Evolutionary conservation across 78 protist species (phyloP), one percentile per base, ranked within the genome.

Genomic region (Planoprotostelium fungivorum): DNA sequence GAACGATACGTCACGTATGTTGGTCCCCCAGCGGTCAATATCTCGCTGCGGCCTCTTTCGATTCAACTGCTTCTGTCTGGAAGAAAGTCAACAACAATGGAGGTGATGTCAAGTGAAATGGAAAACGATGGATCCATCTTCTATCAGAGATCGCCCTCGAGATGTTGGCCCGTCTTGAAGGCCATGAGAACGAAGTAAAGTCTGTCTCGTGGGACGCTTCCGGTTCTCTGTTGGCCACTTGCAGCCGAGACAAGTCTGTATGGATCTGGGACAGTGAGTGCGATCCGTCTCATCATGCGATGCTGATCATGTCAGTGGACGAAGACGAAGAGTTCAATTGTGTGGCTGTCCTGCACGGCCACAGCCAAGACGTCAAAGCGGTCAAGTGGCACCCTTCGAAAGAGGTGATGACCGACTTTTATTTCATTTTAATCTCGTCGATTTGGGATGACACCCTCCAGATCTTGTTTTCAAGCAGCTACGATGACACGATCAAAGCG

Each of bases 141-240:
- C 29, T 1, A 1, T 0, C n/a, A 29, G 37, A 1, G 1, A 0
- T 34, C n/a, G 86, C 88, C 16, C 89, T 91, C 29, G 96, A 96
- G 35, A 86, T 90, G 51, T 86, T 94, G 23, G 96, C 98, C 25
- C 83, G 93, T 34, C 85, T 98, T 0, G 99, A 98, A 86, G 99
- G 99, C 28, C 99, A 98, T 39, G 97, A 94, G 28, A 94, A 87
- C 86, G 99, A 98, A 63, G 98, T 98, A 35, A 98, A 98, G 91
- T 88, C 93, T 29, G 98, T 94, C 0, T 89, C 97, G 9, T 98
- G 96, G 97, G 87, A 96, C 39, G 35, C 86, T 35, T 38, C 89
- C 1, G 99, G 98, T 28, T 29, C 28, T 25, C 86, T 95, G 36
- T 63, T 98, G n/a, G 99, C 99, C 39, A 97, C 99, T 29, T 98